Base-by-base conservation (phyloP, 2,329 filamentous ascomycete species). In the Penicillium sp. region DNA sequence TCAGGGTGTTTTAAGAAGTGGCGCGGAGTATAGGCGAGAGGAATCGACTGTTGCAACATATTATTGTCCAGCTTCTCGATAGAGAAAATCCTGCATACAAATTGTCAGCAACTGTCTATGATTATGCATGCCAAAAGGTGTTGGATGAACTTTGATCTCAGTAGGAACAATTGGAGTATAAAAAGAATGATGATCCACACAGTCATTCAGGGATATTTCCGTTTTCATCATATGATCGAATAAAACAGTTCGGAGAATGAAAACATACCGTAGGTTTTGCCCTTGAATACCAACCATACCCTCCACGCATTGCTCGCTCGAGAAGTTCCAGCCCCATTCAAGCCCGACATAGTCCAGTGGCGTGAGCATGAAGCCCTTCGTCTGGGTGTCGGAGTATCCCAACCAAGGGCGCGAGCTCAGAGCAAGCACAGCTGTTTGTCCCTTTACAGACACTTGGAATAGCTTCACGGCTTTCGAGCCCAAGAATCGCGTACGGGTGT, bases 291-390 rank as follows among this genome's bases (percentile, higher is more conserved):
- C 93, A 58, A 97, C 94, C 84, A 97, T 94, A 60, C 93, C 93
- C 78, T 97, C 91, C 48, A 91, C 88, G 71, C 93, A 97, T 76
- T 97, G 91, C 75, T 97, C 92, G 73, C 93, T 97, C 76, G 91
- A 94, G 74, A 99, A 98, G 71, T 95, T 97, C 90, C 93, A 97
- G 3, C 91, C 93, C 84, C 92, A 97, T 76, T 97, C 93, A 30
- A 99, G 86, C 46, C 90, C 89, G 57, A 90, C 88, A 71, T 96
- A 97, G 75, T 91, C 92, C 31, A 99, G 81, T 0, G 96, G 95
- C 1, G 94, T 97, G 68, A 98, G 89, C 79, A 96, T 92, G 72
- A 97, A 97, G 44, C 89, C 89, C 72, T 91, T 92, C 2, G 91
- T 93, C 63, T 93, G 90, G 2, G 91, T 88, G 71, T 98, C 92